Percentiles rank a stretch among this genome's conserved stretches.
Evolutionary conservation across 129 eudicot genomes (phyloP).

Genomic region (Tagetes patula): DNA sequence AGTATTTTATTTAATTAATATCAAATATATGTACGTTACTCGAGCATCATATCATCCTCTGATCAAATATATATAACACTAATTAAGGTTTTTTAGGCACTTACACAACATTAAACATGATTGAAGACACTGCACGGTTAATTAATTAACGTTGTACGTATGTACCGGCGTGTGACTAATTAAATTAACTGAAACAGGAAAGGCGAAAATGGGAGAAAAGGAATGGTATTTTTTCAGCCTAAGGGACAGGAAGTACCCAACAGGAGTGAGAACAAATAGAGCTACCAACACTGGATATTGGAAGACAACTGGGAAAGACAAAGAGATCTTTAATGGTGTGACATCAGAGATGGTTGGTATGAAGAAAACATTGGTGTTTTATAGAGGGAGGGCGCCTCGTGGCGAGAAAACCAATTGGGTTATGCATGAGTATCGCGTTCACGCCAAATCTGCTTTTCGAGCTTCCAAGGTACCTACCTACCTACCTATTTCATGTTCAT

Average conservation of each 20-base stretch:
- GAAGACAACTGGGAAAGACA: conserved; percentile 82
- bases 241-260: conserved; percentile 71
- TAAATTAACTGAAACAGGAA: conserved; percentile 34
- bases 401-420: conserved; percentile 86
- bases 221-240: conserved; percentile 86
- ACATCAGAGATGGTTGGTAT: conserved; percentile 64
- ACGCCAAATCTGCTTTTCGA: conserved; percentile 58
- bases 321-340: conserved; percentile 60
- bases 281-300: conserved; percentile 74
- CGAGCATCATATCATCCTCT: no score
- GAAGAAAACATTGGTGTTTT: conserved; percentile 79
- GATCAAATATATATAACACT: no score
- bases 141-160: no score
- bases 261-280: conserved; percentile 73
- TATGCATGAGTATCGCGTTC: conserved; percentile 82
- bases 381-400: conserved; percentile 78
- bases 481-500: not conserved
- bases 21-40: no score
- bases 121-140: no score
- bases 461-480: conserved; percentile 55
- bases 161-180: no score
- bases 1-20: not conserved
- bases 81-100: no score
- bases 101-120: no score
- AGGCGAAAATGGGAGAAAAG: conserved; percentile 79